Evolutionary conservation across 1,139 yeast genomes (phyloP), one percentile per base, ranked within the genome.

Genomic region (Schwanniomyces etchellsii): DNA sequence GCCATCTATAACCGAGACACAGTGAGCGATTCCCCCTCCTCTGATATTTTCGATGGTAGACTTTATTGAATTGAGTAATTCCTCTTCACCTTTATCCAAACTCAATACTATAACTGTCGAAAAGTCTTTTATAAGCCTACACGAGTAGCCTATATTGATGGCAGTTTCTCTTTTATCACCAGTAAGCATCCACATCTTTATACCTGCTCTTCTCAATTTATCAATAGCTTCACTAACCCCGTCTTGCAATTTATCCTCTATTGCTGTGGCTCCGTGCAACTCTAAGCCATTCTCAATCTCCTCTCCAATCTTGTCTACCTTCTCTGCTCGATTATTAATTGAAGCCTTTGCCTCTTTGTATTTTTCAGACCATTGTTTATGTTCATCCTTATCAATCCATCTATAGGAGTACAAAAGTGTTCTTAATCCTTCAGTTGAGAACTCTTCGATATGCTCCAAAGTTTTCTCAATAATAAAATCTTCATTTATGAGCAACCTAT

Each of bases 151-250:
- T 54, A 93, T 91, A 48, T 88, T 91, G 36, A 91, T 88, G 1
- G 99, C 98, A 0, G 99, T 93, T 55, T 93, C 99, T 37, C 96
- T 69, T 50, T 91, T 91, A 51, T 91, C 99, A 31, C 99, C 99
- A 0, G 99, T 91, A 35, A 91, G 66, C 96, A 91, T 91, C 98
- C 99, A 91, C 65, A 93, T 60, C 48, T 81, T 85, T 35, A 91
- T 88, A 4, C 95, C 95, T 0, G 98, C 98, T 38, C 95, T 70
- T 44, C 96, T 74, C 24, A 93, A 69, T 49, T 86, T 88, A 35
- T 88, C 96, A 39, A 91, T 89, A 0, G 97, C 77, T 35, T 88
- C 96, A 16, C 96, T 82, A 1, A 93, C 98, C 9, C 98, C 99
- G 27, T 81, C 84, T 56, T 93, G 99, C 28, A 93, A 66, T 50